Evolutionary conservation across 176 grass and related monocot genomes (phyloP).

Genomic region (Phoenix dactylifera): DNA sequence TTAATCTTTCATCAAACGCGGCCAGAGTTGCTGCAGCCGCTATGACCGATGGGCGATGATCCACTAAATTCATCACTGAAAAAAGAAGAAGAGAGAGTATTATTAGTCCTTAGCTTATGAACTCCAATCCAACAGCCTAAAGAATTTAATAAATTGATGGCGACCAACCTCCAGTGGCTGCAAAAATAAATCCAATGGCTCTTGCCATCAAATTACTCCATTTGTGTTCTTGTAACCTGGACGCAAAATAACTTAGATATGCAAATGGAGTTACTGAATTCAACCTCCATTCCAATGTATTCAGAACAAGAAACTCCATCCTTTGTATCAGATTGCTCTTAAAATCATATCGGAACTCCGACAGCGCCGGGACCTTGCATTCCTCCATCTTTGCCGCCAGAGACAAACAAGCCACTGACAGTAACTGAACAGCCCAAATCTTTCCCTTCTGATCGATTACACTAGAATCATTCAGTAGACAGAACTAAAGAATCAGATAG

Average conservation of each 20-base stretch:
- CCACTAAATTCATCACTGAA: conserved; percentile 8
- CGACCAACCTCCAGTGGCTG: not conserved
- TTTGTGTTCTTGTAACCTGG: not conserved
- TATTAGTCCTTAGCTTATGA: not conserved
- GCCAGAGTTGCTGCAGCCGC: conserved; percentile 6
- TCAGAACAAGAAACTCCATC: conserved; percentile 11
- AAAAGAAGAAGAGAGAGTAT: not conserved
- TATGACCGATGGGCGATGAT: conserved; percentile 1
- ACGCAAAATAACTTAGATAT: conserved; percentile 1
- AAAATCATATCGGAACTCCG: not conserved
- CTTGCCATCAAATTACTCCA: not conserved
- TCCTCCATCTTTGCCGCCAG: conserved; percentile 17
- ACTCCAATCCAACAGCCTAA: not conserved
- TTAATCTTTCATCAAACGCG: not conserved
- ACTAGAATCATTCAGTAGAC: no score
- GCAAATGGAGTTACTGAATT: conserved; percentile 1
- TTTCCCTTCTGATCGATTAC: not conserved
- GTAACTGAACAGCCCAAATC: conserved; percentile 3
- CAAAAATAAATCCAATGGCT: conserved; percentile 1
- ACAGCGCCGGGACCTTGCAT: not conserved
- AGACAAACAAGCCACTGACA: conserved; percentile 7
- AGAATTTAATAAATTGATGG: not conserved
- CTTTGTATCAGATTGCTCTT: not conserved
- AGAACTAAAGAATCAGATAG: no score
- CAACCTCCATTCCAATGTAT: conserved; percentile 6